Evolutionary conservation across 2,329 filamentous ascomycete genomes (phyloP).

Genomic region (Aspergillus persii): DNA sequence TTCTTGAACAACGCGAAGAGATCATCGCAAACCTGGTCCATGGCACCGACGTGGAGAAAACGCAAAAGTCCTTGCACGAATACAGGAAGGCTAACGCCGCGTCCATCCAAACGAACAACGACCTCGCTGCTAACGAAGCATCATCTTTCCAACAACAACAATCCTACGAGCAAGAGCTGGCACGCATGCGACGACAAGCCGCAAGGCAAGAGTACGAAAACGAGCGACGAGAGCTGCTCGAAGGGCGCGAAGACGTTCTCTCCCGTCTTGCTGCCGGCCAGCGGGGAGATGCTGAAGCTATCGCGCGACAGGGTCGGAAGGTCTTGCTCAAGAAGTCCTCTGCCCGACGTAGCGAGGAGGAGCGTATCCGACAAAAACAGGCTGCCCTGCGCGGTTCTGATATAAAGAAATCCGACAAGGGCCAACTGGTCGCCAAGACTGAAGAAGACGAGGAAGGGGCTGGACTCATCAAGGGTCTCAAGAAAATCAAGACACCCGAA

Average conservation of each 20-base stretch:
- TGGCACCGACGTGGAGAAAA: slow-evolving; percentile 65
- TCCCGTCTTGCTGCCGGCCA: slow-evolving; percentile 64
- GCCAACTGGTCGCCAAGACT: slow-evolving; percentile 21
- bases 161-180: slow-evolving; percentile 64
- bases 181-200: slow-evolving; percentile 60
- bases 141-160: slow-evolving; percentile 47
- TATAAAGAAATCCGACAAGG: slow-evolving; percentile 25
- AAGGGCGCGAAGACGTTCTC: slow-evolving; percentile 67
- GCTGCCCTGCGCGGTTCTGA: slow-evolving; percentile 38
- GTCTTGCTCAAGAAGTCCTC: slow-evolving; percentile 73
- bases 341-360: slow-evolving; percentile 55
- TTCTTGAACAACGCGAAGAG: slow-evolving; percentile 87
- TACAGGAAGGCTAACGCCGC: slow-evolving; percentile 71
- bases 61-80: slow-evolving; percentile 57
- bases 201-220: slow-evolving; percentile 68
- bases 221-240: slow-evolving; percentile 63
- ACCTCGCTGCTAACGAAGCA: slow-evolving; percentile 48
- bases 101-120: slow-evolving; percentile 54
- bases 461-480: slow-evolving; percentile 74
- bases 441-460: slow-evolving; percentile 23
- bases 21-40: slow-evolving; percentile 85
- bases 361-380: slow-evolving; percentile 46
- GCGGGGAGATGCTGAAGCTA: slow-evolving; percentile 56
- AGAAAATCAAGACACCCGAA: slow-evolving; percentile 59
- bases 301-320: slow-evolving; percentile 53